phyloP scores from a whole-genome alignment of 257 asterid genomes.

The Solanum arcanum region DNA sequence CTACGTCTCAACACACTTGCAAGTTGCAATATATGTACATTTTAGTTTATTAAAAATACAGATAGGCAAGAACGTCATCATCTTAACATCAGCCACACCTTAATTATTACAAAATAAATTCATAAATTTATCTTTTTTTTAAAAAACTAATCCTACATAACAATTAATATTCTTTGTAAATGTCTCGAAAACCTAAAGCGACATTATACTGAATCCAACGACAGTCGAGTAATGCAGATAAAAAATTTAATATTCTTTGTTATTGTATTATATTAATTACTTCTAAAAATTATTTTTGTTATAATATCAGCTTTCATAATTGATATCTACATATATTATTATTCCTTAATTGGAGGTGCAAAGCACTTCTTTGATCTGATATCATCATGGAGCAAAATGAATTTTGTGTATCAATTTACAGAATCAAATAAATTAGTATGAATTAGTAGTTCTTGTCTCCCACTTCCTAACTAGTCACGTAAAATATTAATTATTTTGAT shows the following conservation, averaged over 20 bases:
- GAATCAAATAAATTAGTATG: neutral
- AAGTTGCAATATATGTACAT: neutral
- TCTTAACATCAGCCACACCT: neutral
- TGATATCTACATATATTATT: neutral
- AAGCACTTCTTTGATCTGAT: neutral
- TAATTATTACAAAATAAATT: neutral
- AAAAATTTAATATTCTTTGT: too few relatives aligned
- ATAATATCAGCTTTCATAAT: neutral
- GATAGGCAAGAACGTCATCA: neutral
- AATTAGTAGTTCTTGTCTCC: neutral
- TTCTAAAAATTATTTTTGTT: too few relatives aligned
- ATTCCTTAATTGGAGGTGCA: neutral
- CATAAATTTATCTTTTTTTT: neutral
- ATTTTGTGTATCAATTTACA: neutral
- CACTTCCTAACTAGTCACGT: neutral
- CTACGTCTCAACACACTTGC: neutral
- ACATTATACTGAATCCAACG: neutral
- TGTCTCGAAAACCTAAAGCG: neutral
- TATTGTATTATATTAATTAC: neutral
- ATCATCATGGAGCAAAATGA: neutral
- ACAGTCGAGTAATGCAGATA: fast-evolving
- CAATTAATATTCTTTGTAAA: too few relatives aligned
- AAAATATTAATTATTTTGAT: neutral
- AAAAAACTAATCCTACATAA: too few relatives aligned
- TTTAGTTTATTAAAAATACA: neutral